These are phyloP conservation scores for Emergomyces africanus DNA, from an alignment of 2,329 filamentous ascomycete species.

Conservation along the genomic window DNA sequence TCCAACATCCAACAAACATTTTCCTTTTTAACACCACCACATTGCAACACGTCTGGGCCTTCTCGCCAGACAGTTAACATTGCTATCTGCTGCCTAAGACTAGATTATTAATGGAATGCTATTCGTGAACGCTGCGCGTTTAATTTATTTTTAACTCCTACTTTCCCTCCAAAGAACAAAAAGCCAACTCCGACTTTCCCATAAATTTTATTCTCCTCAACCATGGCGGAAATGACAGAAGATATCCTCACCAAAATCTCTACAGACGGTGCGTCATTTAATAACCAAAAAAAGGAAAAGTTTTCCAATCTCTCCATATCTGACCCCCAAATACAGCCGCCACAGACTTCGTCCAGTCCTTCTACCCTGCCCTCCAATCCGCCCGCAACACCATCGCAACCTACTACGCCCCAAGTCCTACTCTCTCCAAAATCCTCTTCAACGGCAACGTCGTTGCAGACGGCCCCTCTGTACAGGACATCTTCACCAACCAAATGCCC, in stretches of 20 bases:
- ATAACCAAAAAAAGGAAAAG: not conserved
- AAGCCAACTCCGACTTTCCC: not conserved
- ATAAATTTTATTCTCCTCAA: not conserved
- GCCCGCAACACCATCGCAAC: constrained; percentile 43
- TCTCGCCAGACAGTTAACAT: not conserved
- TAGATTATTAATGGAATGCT: not conserved
- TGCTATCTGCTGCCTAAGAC: not conserved
- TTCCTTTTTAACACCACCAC: not conserved
- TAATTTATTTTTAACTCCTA: not conserved
- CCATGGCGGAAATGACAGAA: constrained; percentile 21
- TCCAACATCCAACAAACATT: not conserved
- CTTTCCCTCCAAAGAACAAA: not conserved
- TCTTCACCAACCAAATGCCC: constrained; percentile 55
- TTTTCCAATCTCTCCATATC: not conserved
- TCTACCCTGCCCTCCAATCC: constrained; percentile 61
- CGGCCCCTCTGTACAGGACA: constrained; percentile 51
- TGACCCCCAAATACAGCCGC: constrained; percentile 41
- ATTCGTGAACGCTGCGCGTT: not conserved
- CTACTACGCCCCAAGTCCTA: constrained; percentile 54
- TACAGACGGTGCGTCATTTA: constrained; percentile 24
- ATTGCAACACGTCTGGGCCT: not conserved
- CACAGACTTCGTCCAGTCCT: constrained; percentile 57
- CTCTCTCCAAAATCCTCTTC: constrained; percentile 56
- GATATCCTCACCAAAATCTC: constrained; percentile 30
- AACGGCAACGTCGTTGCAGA: constrained; percentile 58